A percentile compares a stretch with the other conserved stretches of the same genome.
phyloP scores from a whole-genome alignment of 2,329 filamentous ascomycete genomes.

The Colletotrichum agaves region DNA sequence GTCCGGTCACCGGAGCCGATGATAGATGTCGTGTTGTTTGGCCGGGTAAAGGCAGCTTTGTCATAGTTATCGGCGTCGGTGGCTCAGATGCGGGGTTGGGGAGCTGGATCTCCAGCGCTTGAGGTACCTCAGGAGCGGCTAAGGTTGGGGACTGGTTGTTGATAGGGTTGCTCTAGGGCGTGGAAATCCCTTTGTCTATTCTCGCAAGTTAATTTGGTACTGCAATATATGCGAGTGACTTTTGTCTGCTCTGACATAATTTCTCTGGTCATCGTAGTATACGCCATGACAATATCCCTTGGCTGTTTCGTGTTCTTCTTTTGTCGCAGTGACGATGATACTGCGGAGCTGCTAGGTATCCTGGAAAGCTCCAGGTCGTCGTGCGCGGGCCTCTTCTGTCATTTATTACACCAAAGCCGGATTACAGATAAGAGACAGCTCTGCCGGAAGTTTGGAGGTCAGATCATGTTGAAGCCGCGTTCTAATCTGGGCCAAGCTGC shows the following conservation, averaged over 20 bases:
- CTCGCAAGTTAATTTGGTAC: background rate
- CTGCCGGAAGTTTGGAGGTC: background rate
- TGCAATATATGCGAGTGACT: background rate
- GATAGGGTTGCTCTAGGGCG: background rate
- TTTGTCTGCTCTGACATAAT: no score
- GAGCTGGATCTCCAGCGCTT: slow-evolving; percentile 31
- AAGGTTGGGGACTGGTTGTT: slow-evolving; percentile 28
- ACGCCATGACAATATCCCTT: no score
- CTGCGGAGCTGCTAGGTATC: background rate
- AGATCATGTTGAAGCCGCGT: background rate
- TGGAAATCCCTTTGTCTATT: background rate
- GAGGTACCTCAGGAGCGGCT: slow-evolving; percentile 35
- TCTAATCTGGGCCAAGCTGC: background rate
- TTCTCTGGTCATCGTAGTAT: no score
- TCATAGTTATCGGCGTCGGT: slow-evolving; percentile 14
- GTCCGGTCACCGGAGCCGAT: slow-evolving; percentile 30
- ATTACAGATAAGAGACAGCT: background rate
- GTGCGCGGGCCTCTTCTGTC: background rate
- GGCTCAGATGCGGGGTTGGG: slow-evolving; percentile 33
- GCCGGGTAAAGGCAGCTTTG: slow-evolving; percentile 30
- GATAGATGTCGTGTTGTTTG: slow-evolving; percentile 19
- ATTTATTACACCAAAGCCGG: background rate
- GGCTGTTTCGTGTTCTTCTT: background rate
- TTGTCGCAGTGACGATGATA: background rate
- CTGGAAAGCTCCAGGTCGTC: background rate